phyloP scores from a whole-genome alignment of 495 filamentous ascomycete genomes.

The Aspergillus ostianus region DNA sequence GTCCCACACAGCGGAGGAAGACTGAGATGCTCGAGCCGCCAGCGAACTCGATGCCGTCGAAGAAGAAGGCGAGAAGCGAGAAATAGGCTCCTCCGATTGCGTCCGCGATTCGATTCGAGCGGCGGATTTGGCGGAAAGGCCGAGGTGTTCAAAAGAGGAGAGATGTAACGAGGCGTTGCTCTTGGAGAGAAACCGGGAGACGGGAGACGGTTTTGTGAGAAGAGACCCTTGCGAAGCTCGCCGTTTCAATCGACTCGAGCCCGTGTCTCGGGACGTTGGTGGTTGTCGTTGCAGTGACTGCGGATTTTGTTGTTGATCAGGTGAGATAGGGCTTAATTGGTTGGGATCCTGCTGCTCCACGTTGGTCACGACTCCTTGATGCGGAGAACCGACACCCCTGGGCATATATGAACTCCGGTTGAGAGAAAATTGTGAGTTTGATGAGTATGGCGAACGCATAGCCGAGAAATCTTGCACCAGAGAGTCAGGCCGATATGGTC shows the following conservation, averaged over 20 bases:
- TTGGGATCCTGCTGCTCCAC: constrained; percentile 14
- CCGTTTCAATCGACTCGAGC: constrained; percentile 31
- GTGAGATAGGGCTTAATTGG: constrained; percentile 22
- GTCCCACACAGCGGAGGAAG: constrained; percentile 28
- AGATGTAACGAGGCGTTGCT: constrained; percentile 39
- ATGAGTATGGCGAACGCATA: constrained; percentile 29
- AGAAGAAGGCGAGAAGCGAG: constrained; percentile 32
- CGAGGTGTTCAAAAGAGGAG: constrained; percentile 41
- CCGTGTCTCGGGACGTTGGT: constrained; percentile 15
- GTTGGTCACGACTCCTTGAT: constrained; percentile 14
- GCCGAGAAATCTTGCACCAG: constrained; percentile 26
- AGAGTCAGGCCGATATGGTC: constrained; percentile 31
- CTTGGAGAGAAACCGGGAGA: constrained; percentile 42
- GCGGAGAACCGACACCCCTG: constrained; percentile 14
- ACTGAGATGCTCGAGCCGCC: constrained; percentile 26
- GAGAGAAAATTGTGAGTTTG: constrained; percentile 10
- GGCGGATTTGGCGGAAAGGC: constrained; percentile 28
- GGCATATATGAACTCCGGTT: constrained; percentile 16
- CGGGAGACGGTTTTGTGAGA: constrained; percentile 37
- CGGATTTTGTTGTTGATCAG: constrained; percentile 9
- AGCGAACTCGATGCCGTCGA: constrained; percentile 39
- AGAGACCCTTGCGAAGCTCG: constrained; percentile 45
- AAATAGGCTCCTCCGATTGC: constrained; percentile 37
- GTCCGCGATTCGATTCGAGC: constrained; percentile 30
- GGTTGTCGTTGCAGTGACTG: constrained; percentile 10